Evolutionary conservation across 495 filamentous ascomycete genomes (phyloP).

Genomic region (Penicillium taxi): DNA sequence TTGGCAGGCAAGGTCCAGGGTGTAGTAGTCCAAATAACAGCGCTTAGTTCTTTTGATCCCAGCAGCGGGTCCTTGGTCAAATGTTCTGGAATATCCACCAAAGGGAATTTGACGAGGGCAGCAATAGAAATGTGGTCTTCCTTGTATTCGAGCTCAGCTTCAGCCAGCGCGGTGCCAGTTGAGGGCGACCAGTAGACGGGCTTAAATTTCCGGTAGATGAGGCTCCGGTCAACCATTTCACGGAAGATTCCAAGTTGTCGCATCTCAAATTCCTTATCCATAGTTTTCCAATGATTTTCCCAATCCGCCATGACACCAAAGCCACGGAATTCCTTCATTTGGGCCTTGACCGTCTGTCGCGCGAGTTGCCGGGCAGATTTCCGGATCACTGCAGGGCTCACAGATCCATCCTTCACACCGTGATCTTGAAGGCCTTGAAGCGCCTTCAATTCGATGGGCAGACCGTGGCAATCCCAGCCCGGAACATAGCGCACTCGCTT

Average conservation of each 20-base stretch:
- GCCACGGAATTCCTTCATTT: slow-evolving; percentile 72
- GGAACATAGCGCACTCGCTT: slow-evolving; percentile 78
- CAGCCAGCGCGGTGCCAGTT: slow-evolving; percentile 81
- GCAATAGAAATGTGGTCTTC: slow-evolving; percentile 73
- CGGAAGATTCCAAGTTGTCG: slow-evolving; percentile 78
- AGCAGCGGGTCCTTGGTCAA: slow-evolving; percentile 34
- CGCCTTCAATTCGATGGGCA: slow-evolving; percentile 97
- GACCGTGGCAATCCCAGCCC: slow-evolving; percentile 97
- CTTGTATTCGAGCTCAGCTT: slow-evolving; percentile 93
- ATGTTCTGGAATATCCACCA: slow-evolving; percentile 45
- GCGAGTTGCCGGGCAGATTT: slow-evolving; percentile 69
- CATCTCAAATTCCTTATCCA: slow-evolving; percentile 83
- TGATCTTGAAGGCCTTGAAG: slow-evolving; percentile 49
- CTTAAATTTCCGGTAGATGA: slow-evolving; percentile 83
- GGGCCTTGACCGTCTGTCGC: slow-evolving; percentile 60
- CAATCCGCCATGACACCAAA: slow-evolving; percentile 95
- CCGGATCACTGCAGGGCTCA: slow-evolving; percentile 46
- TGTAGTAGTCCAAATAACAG: slow-evolving; percentile 94
- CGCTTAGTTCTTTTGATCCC: slow-evolving; percentile 44
- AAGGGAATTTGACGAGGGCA: slow-evolving; percentile 73
- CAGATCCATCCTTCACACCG: slow-evolving; percentile 12
- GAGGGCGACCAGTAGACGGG: slow-evolving; percentile 97
- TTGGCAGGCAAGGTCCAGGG: slow-evolving; percentile 98
- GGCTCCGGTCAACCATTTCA: slow-evolving; percentile 71
- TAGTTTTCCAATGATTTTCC: slow-evolving; percentile 84